Conservation (phyloP, 2,329 filamentous ascomycete genomes). For the Xylariaceae sp. region DNA sequence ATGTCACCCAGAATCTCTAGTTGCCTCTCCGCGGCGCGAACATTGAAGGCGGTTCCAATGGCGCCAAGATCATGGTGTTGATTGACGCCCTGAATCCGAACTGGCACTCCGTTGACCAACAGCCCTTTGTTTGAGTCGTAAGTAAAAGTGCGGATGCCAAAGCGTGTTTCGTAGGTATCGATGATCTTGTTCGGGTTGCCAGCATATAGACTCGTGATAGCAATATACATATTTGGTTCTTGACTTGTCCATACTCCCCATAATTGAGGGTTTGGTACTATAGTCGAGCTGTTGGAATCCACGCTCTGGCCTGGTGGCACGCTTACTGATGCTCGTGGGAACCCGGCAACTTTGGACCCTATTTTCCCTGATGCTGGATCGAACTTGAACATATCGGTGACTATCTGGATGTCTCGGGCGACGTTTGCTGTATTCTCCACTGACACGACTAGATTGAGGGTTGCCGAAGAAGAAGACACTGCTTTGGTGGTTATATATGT, state of each 20-base stretch:
- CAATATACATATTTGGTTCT: conserved; percentile 54
- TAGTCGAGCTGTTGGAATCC: conserved; percentile 45
- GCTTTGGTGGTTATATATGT: conserved; percentile 54
- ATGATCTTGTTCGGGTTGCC: conserved; percentile 33
- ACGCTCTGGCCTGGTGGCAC: conserved; percentile 43
- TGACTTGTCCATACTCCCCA: conserved; percentile 56
- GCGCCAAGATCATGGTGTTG: conserved; percentile 60
- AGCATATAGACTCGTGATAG: conserved; percentile 48
- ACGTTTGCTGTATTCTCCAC: conserved; percentile 51
- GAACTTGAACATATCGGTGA: conserved; percentile 49
- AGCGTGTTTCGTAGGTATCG: conserved; percentile 56
- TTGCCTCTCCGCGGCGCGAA: conserved; percentile 55
- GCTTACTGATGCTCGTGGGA: conserved; percentile 39
- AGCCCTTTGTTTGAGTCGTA: conserved; percentile 51
- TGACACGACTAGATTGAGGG: conserved; percentile 51
- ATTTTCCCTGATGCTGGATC: conserved; percentile 41
- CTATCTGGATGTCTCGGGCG: conserved; percentile 45
- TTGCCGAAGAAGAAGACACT: conserved; percentile 53
- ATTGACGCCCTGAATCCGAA: conserved; percentile 54
- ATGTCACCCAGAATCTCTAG: conserved; percentile 56
- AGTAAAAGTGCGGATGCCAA: conserved; percentile 54
- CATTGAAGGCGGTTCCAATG: conserved; percentile 58
- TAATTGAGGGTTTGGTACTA: conserved; percentile 48
- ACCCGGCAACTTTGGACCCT: conserved; percentile 44
- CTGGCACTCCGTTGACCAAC: conserved; percentile 52